phyloP scores from a whole-genome alignment of 2,329 filamentous ascomycete genomes.

The Trichoderma gracile region DNA sequence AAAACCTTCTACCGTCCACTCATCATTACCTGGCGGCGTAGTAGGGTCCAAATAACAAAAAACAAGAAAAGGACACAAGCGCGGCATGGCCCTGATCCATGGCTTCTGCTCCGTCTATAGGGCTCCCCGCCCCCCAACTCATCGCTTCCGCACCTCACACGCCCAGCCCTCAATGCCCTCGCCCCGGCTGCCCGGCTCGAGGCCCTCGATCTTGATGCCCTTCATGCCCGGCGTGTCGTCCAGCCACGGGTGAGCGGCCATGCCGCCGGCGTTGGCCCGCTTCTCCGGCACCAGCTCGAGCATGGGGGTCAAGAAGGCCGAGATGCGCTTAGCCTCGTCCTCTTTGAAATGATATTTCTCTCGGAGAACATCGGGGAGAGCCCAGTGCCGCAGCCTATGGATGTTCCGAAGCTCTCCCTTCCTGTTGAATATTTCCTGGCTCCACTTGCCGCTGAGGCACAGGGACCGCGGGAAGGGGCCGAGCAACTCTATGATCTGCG shows the following conservation, averaged over 20 bases:
- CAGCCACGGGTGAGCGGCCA: constrained; percentile 83
- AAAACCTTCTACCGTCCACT: background rate
- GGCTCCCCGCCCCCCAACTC: constrained; percentile 31
- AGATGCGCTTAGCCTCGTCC: constrained; percentile 74
- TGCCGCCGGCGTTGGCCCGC: constrained; percentile 91
- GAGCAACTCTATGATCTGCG: constrained; percentile 95
- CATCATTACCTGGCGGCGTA: constrained; percentile 5
- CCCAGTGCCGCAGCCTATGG: constrained; percentile 93
- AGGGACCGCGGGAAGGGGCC: constrained; percentile 91
- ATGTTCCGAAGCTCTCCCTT: constrained; percentile 98
- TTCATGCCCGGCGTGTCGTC: constrained; percentile 89
- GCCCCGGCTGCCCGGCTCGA: constrained; percentile 78
- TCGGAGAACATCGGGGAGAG: constrained; percentile 83
- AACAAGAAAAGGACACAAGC: background rate
- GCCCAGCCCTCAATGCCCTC: constrained; percentile 96
- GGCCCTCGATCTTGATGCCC: constrained; percentile 67
- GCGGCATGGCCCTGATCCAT: constrained; percentile 7
- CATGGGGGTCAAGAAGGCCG: constrained; percentile 86
- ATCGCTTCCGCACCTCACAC: constrained; percentile 81
- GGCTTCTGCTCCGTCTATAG: constrained; percentile 9
- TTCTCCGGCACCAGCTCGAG: constrained; percentile 84
- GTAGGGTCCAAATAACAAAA: background rate
- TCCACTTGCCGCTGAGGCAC: constrained; percentile 93
- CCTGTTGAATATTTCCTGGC: constrained; percentile 97
- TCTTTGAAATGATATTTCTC: constrained; percentile 97